Evolutionary conservation across 371 early-diverging fungal genomes (phyloP), one percentile per base, ranked within the genome.

Genomic region (Mucor ambiguus): DNA sequence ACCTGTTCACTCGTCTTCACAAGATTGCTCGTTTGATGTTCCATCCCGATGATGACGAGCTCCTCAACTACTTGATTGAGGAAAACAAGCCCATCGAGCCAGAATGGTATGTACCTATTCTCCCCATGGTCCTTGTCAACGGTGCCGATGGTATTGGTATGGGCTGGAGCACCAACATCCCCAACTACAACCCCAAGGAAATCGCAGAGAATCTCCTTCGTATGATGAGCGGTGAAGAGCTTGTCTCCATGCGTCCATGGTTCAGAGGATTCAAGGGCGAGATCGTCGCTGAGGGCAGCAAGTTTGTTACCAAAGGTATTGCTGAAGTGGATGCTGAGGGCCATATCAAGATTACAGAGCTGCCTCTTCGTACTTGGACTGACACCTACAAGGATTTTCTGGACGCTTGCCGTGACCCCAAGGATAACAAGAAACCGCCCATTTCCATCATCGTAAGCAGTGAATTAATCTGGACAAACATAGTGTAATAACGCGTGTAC

Each of bases 111-210:
- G 79, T 99, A 9, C 99, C 99, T 1, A 90, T 99, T 38, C 72
- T 99, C 4, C 99, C 99, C 0, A 93, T 99, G 95, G 89, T 99
- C 0, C 82, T 99, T 22, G 89, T 99, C 10, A 99, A 99, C 77
- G 99, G 99, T 30, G 89, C 94, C 2, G 97, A 98, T 30, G 99
- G 99, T 68, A 99, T 99, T 64, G 99, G 99, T 38, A 99, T 99
- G 14, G 99, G 78, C 9, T 95, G 94, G 95, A 92, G 92, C 74
- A 90, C 95, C 0, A 82, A 60, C 41, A 90, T 95, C 61, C 95
- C 95, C 46, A 91, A 90, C 75, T 95, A 91, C 76, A 96, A 96
- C 72, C 99, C 99, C 4, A 72, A 74, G n/a, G 99, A 99, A 61
- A 88, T 99, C 59, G 90, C 97, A 4, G 86, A 89, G 26, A 99